Evolutionary conservation across 305 asterid genomes (phyloP), one percentile per base, ranked within the genome.

Genomic region (Fraxinus velutina): DNA sequence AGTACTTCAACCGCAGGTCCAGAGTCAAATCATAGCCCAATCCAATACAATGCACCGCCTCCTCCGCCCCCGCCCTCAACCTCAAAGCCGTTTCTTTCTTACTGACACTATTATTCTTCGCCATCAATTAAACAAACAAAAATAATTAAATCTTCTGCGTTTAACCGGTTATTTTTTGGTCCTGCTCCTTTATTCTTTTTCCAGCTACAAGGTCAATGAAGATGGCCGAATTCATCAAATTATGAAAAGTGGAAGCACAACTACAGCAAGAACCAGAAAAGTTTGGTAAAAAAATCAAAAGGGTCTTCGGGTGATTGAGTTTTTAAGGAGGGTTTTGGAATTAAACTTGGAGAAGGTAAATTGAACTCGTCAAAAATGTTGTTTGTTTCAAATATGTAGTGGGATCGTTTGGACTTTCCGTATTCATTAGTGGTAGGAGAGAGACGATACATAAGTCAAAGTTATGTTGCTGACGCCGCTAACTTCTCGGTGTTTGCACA

Each of bases 1-100:
- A 89, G 85, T 93, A 93, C 92, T 90, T 93, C 77, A 93, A 87
- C 44, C 97, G 89, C 27, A 93, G 84, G 88, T 93, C 96, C 33
- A 76, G 86, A 30, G 83, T 74, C 62, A 87, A 32, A 64, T 87
- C 88, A 76, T 82, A 84, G 6, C 89, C 89, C 19, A 87, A 78
- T 22, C 89, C 89, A n/a, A 87, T 84, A 15, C 85, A 64, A 34
- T 80, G 79, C 13, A 87, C 83, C 50, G 88, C 88, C 80, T 79
- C 68, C 81, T 87, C 85, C 7, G 89, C 88, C 32, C 81, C 88
- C 7, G 88, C 83, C 72, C 79, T 80, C 79, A 84, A 81, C 82
- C 82, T 81, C 80, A 84, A 29, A 36, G 85, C 87, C 79, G 81
- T 79, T 68, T 86, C 87, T 71, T 84, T 86, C 37, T 68, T 68